Evolutionary conservation across 202 grass and related monocot species (phyloP).

Genomic region (Zizania palustris): DNA sequence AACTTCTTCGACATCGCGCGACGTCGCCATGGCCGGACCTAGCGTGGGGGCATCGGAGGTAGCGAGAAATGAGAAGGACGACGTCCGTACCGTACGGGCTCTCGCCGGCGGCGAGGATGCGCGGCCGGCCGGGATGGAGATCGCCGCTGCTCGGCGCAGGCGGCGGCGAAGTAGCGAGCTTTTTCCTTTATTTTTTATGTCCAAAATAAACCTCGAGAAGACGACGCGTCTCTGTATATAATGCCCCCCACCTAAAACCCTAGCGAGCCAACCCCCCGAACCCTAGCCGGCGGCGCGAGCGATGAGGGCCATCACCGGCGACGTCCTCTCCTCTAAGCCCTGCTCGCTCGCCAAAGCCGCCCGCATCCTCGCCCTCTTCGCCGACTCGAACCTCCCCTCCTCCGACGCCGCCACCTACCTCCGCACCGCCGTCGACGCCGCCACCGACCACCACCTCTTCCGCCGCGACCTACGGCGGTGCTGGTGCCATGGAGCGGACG

Average conservation of each 20-base stretch:
- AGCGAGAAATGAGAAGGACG: too few relatives aligned
- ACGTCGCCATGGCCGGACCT: conserved; percentile 48
- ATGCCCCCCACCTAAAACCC: conserved; percentile 13
- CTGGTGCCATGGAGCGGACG: not conserved
- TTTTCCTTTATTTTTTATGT: too few relatives aligned
- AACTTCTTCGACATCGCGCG: conserved; percentile 68
- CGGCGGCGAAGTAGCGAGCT: too few relatives aligned
- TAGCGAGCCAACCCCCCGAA: not conserved
- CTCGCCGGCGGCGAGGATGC: too few relatives aligned
- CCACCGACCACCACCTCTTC: not conserved
- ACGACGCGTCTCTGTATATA: too few relatives aligned
- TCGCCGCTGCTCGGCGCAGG: too few relatives aligned
- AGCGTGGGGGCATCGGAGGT: not conserved
- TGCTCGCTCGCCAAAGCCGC: conserved; percentile 10
- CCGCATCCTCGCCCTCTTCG: not conserved
- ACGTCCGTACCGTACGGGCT: too few relatives aligned
- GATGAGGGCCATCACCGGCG: conserved; percentile 56
- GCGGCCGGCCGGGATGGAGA: too few relatives aligned
- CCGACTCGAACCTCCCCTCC: conserved; percentile 16
- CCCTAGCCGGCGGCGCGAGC: conserved; percentile 19
- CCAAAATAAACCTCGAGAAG: too few relatives aligned
- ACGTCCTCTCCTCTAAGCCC: conserved; percentile 32
- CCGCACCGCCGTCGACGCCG: conserved; percentile 3
- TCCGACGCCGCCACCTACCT: conserved; percentile 37
- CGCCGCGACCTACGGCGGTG: not conserved